phyloP scores from a whole-genome alignment of 192 early-diverging fungal species.

The Coemansia sp. region DNA sequence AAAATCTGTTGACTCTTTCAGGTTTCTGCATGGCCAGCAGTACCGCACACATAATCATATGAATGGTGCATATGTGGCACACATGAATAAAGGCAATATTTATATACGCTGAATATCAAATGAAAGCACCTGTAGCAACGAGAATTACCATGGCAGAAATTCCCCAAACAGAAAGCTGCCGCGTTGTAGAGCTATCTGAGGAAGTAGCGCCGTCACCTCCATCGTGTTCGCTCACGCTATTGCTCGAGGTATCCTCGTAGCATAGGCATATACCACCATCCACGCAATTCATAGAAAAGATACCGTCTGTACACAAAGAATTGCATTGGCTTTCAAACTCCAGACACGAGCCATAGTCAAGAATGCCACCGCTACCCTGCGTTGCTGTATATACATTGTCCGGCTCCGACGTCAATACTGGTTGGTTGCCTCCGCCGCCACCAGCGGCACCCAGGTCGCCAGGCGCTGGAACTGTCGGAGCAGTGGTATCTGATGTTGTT shows the following conservation, averaged over 20 bases:
- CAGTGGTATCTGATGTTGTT: conserved; percentile 5
- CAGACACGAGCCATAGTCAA: conserved; percentile 45
- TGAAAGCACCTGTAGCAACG: conserved; percentile 22
- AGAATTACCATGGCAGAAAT: conserved; percentile 24
- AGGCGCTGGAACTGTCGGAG: conserved; percentile 1
- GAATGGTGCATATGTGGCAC: background rate
- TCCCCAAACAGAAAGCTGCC: conserved; percentile 16
- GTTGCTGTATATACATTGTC: conserved; percentile 44
- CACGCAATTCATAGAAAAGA: conserved; percentile 45
- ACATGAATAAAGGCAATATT: background rate
- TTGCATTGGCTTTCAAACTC: conserved; percentile 50
- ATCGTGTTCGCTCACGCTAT: conserved; percentile 8
- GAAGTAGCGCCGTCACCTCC: conserved; percentile 1
- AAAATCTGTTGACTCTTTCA: background rate
- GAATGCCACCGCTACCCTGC: conserved; percentile 32
- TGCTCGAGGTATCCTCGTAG: conserved; percentile 27
- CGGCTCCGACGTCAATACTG: conserved; percentile 8
- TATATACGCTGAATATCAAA: conserved; percentile 12
- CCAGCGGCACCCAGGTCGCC: conserved; percentile 26
- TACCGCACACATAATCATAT: background rate
- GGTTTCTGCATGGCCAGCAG: background rate
- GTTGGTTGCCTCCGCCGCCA: conserved; percentile 30
- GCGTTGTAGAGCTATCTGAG: conserved; percentile 10
- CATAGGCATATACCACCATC: conserved; percentile 47
- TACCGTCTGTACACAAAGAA: conserved; percentile 30